Evolutionary conservation across 768 basidiomycete species (phyloP).

Genomic region (Candolleomyces efflorescens): DNA sequence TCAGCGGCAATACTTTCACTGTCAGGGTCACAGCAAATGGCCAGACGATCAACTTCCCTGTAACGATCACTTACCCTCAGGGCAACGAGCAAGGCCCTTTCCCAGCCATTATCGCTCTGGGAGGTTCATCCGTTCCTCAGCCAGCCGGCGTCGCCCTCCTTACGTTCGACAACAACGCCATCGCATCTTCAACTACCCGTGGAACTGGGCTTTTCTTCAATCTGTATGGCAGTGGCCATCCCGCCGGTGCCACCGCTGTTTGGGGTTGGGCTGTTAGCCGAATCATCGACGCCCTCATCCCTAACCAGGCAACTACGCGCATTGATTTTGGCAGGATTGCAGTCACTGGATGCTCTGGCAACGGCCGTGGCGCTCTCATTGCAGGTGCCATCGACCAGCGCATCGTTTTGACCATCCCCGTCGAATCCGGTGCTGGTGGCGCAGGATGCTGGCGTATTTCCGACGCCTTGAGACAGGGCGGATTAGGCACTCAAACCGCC

Average conservation of each 20-base stretch:
- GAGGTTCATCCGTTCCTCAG: conserved; percentile 33
- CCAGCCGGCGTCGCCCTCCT: conserved; percentile 35
- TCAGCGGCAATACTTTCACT: conserved; percentile 32
- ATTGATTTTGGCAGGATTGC: conserved; percentile 43
- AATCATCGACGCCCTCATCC: conserved; percentile 51
- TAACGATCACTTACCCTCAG: conserved; percentile 37
- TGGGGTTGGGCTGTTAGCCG: conserved; percentile 57
- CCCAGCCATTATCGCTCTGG: conserved; percentile 47
- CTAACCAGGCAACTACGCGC: conserved; percentile 30
- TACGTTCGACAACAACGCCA: conserved; percentile 45
- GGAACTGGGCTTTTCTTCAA: conserved; percentile 50
- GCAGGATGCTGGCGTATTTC: conserved; percentile 53
- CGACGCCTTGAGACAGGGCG: conserved; percentile 34
- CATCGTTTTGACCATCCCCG: conserved; percentile 52
- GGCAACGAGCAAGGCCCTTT: conserved; percentile 37
- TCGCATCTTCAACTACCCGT: conserved; percentile 39
- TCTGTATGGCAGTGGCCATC: conserved; percentile 41
- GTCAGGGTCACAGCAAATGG: conserved; percentile 40
- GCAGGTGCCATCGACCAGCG: conserved; percentile 53
- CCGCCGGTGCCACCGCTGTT: conserved; percentile 46
- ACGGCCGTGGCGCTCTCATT: conserved; percentile 54
- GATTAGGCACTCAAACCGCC: conserved; percentile 43
- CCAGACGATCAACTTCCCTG: conserved; percentile 41
- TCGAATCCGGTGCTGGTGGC: conserved; percentile 56
- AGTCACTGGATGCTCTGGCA: conserved; percentile 51